These are phyloP conservation scores for Paecilomyces sp. DNA, from an alignment of 2,329 filamentous ascomycete genomes.

Conservation along the genomic window DNA sequence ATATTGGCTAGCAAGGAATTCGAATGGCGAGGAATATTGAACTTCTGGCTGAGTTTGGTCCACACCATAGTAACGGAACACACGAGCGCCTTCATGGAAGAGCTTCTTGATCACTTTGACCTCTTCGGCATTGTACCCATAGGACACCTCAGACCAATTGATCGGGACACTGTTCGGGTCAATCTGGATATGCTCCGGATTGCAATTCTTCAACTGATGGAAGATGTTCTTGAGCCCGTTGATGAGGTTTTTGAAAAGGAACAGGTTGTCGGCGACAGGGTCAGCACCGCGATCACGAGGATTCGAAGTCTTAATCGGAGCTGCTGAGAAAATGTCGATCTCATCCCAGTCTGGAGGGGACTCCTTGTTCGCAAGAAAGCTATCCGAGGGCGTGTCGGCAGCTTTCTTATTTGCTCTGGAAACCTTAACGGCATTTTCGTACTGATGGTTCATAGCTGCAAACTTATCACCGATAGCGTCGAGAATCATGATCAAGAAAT, in stretches of 20 bases:
- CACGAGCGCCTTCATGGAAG: conserved; percentile 91
- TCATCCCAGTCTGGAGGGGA: conserved; percentile 90
- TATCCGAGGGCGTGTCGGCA: conserved; percentile 60
- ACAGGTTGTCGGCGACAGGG: conserved; percentile 94
- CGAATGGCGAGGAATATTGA: conserved; percentile 72
- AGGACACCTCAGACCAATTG: conserved; percentile 94
- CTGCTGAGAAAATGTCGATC: conserved; percentile 92
- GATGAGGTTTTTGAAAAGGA: conserved; percentile 92
- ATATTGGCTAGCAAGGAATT: conserved; percentile 90
- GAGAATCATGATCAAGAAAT: conserved; percentile 94
- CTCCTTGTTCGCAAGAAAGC: conserved; percentile 77
- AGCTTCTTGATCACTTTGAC: conserved; percentile 94
- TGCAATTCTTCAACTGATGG: conserved; percentile 87
- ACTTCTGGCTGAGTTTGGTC: conserved; percentile 69
- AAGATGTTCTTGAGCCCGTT: conserved; percentile 95
- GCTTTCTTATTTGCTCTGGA: conserved; percentile 70
- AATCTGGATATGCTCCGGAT: conserved; percentile 60
- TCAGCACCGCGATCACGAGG: conserved; percentile 82
- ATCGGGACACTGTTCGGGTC: conserved; percentile 71
- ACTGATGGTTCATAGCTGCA: conserved; percentile 94
- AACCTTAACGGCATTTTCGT: conserved; percentile 87
- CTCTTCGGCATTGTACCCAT: conserved; percentile 94
- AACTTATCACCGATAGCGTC: conserved; percentile 99
- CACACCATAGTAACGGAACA: conserved; percentile 94
- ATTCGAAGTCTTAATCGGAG: conserved; percentile 92